Conservation (phyloP, 345 rosid species). For the Eucalyptus tenuipes region DNA sequence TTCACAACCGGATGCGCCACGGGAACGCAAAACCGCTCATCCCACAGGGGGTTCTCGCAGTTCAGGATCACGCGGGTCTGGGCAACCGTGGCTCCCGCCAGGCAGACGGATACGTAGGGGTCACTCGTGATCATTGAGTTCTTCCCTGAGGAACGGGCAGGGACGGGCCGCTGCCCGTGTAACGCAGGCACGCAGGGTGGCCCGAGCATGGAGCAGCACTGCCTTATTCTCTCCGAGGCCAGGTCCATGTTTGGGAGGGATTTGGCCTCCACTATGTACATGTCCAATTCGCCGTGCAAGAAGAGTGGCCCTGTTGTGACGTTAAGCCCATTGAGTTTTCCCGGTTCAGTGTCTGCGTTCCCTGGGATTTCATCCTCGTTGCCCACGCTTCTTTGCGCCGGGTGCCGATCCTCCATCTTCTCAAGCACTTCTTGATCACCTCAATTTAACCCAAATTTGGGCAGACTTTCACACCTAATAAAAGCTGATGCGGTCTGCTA, state of each 20-base stretch:
- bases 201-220: slow-evolving; percentile 22
- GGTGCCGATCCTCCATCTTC: not conserved
- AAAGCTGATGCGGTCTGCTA: not conserved
- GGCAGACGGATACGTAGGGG: slow-evolving; percentile 53
- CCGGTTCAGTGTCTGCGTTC: not conserved
- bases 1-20: slow-evolving; percentile 46
- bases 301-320: slow-evolving; percentile 9
- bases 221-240: slow-evolving; percentile 40
- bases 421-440: not conserved
- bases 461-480: not conserved
- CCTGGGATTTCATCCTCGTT: not conserved
- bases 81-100: slow-evolving; percentile 59
- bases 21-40: slow-evolving; percentile 44
- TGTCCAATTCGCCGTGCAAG: slow-evolving; percentile 52
- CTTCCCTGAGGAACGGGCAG: slow-evolving; percentile 2
- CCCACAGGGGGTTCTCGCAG: slow-evolving; percentile 60
- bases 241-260: slow-evolving; percentile 68
- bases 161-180: not conserved
- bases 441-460: not conserved
- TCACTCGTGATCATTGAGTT: slow-evolving; percentile 44
- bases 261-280: slow-evolving; percentile 51
- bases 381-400: not conserved
- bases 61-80: slow-evolving; percentile 48
- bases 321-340: not conserved
- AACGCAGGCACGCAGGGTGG: slow-evolving; percentile 10